phyloP scores from a whole-genome alignment of 2,329 filamentous ascomycete species.

The Dactylellina parvicollis region DNA sequence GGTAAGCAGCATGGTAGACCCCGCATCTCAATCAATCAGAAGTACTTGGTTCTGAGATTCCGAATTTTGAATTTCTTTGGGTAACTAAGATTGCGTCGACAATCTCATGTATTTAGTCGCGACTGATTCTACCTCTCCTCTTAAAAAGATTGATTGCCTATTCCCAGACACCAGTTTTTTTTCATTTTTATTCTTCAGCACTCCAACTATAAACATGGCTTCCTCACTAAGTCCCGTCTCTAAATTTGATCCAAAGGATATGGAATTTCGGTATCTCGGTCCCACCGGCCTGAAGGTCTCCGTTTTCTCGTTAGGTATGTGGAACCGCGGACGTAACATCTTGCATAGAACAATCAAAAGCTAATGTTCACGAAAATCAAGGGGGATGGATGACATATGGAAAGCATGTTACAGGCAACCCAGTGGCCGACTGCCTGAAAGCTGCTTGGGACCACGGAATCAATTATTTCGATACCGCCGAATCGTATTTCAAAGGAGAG shows the following conservation, averaged over 20 bases:
- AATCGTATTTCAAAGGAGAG: conserved; percentile 69
- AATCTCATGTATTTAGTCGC: no score
- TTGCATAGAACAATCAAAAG: neutral
- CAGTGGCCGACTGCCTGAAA: conserved; percentile 62
- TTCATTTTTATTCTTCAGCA: no score
- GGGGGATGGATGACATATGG: conserved; percentile 58
- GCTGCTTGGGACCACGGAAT: conserved; percentile 70
- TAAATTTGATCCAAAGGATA: conserved; percentile 57
- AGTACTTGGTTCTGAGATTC: no score
- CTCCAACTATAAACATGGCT: conserved; percentile 21
- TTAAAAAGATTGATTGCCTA: no score
- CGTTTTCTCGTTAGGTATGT: conserved; percentile 61
- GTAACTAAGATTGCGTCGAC: no score
- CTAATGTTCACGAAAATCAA: neutral
- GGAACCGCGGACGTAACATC: neutral
- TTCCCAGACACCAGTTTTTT: no score
- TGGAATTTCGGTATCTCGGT: conserved; percentile 64
- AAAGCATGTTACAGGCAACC: conserved; percentile 55
- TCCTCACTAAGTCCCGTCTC: conserved; percentile 34
- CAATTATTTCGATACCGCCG: conserved; percentile 73
- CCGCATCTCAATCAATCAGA: no score
- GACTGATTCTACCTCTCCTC: no score
- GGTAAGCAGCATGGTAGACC: no score
- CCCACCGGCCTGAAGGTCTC: conserved; percentile 64
- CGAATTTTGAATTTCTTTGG: no score